Evolutionary conservation across 2,329 filamentous ascomycete species (phyloP).

Genomic region (Colletotrichum tropicicola): DNA sequence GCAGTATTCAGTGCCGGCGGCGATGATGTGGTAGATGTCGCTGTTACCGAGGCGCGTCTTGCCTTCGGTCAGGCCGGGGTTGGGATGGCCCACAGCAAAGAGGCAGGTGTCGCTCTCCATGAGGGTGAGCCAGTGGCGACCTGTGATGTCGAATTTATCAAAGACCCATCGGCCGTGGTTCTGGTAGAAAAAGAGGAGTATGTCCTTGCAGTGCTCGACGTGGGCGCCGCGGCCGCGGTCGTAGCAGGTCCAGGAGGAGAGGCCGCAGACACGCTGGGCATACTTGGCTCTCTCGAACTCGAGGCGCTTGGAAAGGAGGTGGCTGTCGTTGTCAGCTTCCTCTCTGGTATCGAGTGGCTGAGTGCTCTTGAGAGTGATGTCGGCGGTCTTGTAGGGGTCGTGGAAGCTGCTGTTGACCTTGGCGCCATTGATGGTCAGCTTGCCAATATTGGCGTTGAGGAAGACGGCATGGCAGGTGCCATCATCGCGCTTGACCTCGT

Average conservation of each 20-base stretch:
- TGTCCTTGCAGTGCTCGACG: background rate
- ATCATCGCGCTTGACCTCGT: background rate
- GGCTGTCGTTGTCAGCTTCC: background rate
- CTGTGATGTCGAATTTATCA: background rate
- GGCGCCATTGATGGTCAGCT: background rate
- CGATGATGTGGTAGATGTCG: background rate
- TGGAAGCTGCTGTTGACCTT: background rate
- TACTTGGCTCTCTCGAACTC: background rate
- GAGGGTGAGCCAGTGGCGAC: conserved; percentile 3
- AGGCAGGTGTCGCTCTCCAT: background rate
- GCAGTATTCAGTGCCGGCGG: background rate
- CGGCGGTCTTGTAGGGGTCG: background rate
- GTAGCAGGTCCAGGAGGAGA: background rate
- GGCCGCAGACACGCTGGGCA: background rate
- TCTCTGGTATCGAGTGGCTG: background rate
- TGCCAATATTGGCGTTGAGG: background rate
- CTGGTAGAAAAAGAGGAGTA: background rate
- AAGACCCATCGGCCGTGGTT: background rate
- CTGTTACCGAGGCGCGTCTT: background rate
- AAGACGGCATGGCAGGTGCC: conserved; percentile 5
- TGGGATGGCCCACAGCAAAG: background rate
- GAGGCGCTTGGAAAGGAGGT: background rate
- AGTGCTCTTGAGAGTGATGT: background rate
- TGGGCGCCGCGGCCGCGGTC: conserved; percentile 2
- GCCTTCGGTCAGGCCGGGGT: background rate